Evolutionary conservation across 169 alveolate genomes (phyloP).

Genomic region (Amoebophrya sp.): DNA sequence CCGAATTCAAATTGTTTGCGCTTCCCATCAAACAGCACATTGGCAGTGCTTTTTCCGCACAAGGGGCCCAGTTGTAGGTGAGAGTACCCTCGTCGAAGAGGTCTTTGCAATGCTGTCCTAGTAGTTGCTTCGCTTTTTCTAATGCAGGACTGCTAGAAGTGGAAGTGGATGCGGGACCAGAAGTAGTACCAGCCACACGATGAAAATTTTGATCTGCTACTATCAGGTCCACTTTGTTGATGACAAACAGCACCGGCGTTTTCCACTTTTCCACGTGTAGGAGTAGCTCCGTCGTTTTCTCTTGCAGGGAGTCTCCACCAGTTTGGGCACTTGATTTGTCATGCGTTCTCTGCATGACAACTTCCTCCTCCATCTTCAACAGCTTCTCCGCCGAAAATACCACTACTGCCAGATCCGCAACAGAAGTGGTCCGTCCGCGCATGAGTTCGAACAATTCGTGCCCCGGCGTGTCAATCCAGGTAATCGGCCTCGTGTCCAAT

Average conservation of each 20-base stretch:
- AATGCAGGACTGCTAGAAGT: too few relatives aligned
- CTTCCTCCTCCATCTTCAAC: background rate
- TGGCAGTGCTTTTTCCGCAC: background rate
- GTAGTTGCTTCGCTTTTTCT: background rate
- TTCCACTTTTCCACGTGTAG: background rate
- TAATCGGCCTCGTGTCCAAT: background rate
- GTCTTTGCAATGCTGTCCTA: background rate
- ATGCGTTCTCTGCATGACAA: background rate
- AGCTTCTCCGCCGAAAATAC: slow-evolving; percentile 12
- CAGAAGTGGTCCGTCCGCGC: slow-evolving; percentile 62
- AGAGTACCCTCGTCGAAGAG: background rate
- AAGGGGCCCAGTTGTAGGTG: background rate
- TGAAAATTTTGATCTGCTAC: background rate
- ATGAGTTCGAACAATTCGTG: slow-evolving; percentile 59
- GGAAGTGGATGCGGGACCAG: too few relatives aligned
- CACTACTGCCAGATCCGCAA: slow-evolving; percentile 58
- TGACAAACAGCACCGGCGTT: background rate
- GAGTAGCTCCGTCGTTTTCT: background rate
- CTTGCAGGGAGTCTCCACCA: too few relatives aligned
- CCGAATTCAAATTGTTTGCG: background rate
- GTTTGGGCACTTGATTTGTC: too few relatives aligned
- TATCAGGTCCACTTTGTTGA: background rate
- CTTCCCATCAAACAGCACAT: background rate
- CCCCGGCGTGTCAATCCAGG: slow-evolving; percentile 62
- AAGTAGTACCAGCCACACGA: too few relatives aligned